Evolutionary conservation across 2,329 filamentous ascomycete genomes (phyloP), one percentile per base, ranked within the genome.

Genomic region (Nothophaeocryptopus gaeumannii): DNA sequence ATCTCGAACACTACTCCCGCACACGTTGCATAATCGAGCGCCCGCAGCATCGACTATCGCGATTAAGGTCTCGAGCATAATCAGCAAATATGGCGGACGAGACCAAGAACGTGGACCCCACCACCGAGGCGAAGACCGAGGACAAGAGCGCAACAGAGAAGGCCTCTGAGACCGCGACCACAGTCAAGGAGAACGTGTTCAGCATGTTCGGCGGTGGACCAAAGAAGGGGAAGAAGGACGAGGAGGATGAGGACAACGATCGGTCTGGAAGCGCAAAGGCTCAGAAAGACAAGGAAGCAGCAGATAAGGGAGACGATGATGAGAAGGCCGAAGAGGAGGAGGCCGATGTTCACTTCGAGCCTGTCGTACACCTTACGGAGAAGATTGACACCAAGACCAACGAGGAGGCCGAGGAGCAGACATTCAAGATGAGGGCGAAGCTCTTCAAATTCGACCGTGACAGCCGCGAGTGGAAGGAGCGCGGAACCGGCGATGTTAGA

Each of bases 381-480:
- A 93, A 95, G 78, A 86, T 97, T 66, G 92, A 97, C 69, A 87
- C 83, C 69, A 95, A 95, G 82, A 97, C 93, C 73, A 95, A 96
- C 77, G 93, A 99, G 76, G 93, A 99, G 80, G 83, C 86, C 39
- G 93, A 99, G 80, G 91, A 97, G 78, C 89, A 96, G 78, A 80
- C 84, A 34, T 99, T 97, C 84, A 97, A 97, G 85, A 96, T 97
- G 92, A 89, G 93, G 66, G 93, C 93, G 69, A 99, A 99, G 83
- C 86, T 99, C 60, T 99, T 99, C 85, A 92, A 91, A 78, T 99
- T 97, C 72, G 86, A 96, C 74, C 83, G 88, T 64, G 89, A 96
- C 46, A 83, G 81, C 64, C 86, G 86, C 72, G 93, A 97, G 79
- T 99, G 93, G 93, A 99, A 97, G 82, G 93, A 99, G 84, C 87